A percentile compares a stretch with the other conserved stretches of the same genome.
phyloP scores from a whole-genome alignment of 73 alveolate genomes.

The Symbiodinium natans region DNA sequence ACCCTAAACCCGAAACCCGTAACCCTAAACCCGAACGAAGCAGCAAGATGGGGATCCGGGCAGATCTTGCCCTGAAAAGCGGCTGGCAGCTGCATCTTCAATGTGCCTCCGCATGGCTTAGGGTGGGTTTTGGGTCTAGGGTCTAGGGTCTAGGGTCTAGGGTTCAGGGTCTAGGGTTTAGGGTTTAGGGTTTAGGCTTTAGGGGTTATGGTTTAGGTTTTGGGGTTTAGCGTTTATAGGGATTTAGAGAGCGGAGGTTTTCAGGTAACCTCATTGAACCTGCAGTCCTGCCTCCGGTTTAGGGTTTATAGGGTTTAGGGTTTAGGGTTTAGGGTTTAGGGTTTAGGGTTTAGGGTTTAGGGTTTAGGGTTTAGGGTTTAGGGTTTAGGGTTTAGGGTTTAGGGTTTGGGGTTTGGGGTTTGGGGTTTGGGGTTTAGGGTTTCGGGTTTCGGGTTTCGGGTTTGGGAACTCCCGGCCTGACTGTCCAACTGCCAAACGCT shows the following conservation, averaged over 20 bases:
- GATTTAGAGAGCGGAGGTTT: background rate
- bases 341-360: background rate
- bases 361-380: background rate
- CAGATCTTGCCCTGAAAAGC: conserved; percentile 43
- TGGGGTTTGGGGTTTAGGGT: background rate
- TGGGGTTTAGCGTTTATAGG: background rate
- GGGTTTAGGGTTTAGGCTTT: background rate
- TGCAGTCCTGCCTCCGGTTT: background rate
- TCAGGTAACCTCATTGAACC: background rate
- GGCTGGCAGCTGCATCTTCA: conserved; percentile 30
- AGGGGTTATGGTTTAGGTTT: background rate
- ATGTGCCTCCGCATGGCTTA: background rate
- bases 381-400: too few species aligned
- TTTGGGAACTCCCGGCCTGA: conserved; percentile 14
- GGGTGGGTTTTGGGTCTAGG: background rate
- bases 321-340: background rate
- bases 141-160: background rate
- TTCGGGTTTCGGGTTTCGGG: background rate
- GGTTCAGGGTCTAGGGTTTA: background rate
- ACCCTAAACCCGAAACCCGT: background rate
- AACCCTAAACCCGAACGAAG: background rate
- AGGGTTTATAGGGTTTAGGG: background rate
- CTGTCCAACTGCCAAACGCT: conserved; percentile 15
- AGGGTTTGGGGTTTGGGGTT: background rate
- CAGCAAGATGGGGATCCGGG: background rate